Conservation (phyloP, 2,329 filamentous ascomycete genomes). For the Lecanicillium sp. region DNA sequence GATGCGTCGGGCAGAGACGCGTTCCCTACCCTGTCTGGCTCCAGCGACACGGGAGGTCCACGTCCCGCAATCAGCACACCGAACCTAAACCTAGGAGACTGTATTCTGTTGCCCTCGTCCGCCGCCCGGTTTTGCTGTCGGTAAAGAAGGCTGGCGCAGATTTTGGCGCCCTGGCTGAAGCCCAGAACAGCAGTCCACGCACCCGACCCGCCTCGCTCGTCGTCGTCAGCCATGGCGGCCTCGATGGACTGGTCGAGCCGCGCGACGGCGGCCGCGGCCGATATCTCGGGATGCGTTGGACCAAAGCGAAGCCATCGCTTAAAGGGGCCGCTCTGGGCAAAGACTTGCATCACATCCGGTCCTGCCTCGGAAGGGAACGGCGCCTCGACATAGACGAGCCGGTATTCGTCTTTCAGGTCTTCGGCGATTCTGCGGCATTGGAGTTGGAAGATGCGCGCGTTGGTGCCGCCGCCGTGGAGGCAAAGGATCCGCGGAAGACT, state of each 20-base stretch:
- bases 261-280: conserved; percentile 32
- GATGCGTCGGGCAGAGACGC: conserved; percentile 17
- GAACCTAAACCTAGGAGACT: conserved; percentile 26
- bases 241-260: conserved; percentile 31
- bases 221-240: conserved; percentile 42
- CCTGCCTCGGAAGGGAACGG: conserved; percentile 57
- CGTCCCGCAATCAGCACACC: conserved; percentile 32
- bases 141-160: conserved; percentile 48
- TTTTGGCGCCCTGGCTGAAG: conserved; percentile 57
- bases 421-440: conserved; percentile 50
- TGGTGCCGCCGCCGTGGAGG: conserved; percentile 66
- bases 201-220: conserved; percentile 36
- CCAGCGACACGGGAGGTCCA: conserved; percentile 25
- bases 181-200: conserved; percentile 51
- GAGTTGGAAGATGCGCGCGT: conserved; percentile 55
- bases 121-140: conserved; percentile 48
- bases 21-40: not conserved
- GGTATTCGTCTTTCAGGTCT: conserved; percentile 49
- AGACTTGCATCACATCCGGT: conserved; percentile 55
- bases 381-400: conserved; percentile 62
- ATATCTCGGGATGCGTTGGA: conserved; percentile 44
- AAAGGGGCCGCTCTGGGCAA: conserved; percentile 57
- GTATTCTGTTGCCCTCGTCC: not conserved
- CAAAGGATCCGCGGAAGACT: conserved; percentile 61
- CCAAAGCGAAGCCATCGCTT: conserved; percentile 52